These are phyloP conservation scores for Bidens hawaiensis DNA, from an alignment of 140 eudicot genomes.

Conservation along the genomic window DNA sequence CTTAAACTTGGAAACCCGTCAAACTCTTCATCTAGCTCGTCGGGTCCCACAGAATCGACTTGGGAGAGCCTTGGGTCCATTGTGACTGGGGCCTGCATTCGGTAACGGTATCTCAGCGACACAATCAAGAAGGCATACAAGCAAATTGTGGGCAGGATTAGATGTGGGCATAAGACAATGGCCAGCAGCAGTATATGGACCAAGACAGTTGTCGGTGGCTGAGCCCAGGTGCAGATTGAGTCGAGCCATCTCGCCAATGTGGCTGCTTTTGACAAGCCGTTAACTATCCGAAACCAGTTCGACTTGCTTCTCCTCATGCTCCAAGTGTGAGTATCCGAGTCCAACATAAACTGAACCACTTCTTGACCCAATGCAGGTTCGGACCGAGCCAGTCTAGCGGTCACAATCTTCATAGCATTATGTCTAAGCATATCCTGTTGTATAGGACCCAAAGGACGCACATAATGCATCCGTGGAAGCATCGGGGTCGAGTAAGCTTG, in stretches of 20 bases:
- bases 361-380: constrained; percentile 90
- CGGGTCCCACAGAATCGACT: constrained; percentile 60
- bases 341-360: constrained; percentile 88
- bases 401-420: constrained; percentile 73
- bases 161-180: constrained; percentile 73
- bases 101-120: constrained; percentile 48
- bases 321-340: constrained; percentile 80
- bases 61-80: constrained; percentile 80
- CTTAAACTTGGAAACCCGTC: constrained; percentile 74
- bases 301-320: constrained; percentile 97
- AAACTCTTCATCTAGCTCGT: constrained; percentile 92
- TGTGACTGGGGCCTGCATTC: constrained; percentile 48
- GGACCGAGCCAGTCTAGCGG: constrained; percentile 70
- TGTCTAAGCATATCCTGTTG: constrained; percentile 79
- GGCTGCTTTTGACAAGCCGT: constrained; percentile 71
- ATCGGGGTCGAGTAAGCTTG: constrained; percentile 77
- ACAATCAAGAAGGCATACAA: constrained; percentile 74
- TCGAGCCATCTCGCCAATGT: constrained; percentile 71
- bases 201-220: constrained; percentile 86
- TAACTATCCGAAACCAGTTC: constrained; percentile 72
- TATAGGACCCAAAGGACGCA: constrained; percentile 67
- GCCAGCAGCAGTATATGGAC: constrained; percentile 70
- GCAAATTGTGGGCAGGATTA: constrained; percentile 68
- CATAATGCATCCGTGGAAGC: constrained; percentile 93
- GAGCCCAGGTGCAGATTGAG: constrained; percentile 69